Evolutionary conservation across 2,329 filamentous ascomycete species (phyloP).

Genomic region (Alternaria ethzedia): DNA sequence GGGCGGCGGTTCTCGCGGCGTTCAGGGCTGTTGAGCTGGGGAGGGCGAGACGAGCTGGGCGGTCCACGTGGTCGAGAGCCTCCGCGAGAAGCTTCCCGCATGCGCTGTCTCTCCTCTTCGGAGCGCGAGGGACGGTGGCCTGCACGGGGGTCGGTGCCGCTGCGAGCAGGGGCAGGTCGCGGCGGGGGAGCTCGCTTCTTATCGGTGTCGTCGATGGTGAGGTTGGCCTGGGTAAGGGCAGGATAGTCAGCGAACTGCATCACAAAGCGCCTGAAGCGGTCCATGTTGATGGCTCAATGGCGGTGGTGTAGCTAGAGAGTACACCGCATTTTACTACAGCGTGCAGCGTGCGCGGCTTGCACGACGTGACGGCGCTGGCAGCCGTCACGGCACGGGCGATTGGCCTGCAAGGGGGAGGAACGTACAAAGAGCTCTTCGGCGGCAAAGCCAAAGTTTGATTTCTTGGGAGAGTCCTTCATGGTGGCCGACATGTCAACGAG

Average conservation of each 20-base stretch:
- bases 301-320: background rate
- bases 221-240: slow-evolving; percentile 63
- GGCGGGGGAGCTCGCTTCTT: slow-evolving; percentile 46
- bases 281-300: slow-evolving; percentile 40
- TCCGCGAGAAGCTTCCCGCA: slow-evolving; percentile 48
- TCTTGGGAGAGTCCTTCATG: slow-evolving; percentile 53
- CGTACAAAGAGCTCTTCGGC: slow-evolving; percentile 80
- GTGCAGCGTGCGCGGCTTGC: slow-evolving; percentile 14
- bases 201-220: slow-evolving; percentile 69
- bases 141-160: slow-evolving; percentile 54
- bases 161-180: slow-evolving; percentile 52
- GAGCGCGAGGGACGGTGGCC: slow-evolving; percentile 68
- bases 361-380: slow-evolving; percentile 23
- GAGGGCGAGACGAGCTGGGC: slow-evolving; percentile 47
- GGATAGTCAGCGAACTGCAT: slow-evolving; percentile 53
- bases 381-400: slow-evolving; percentile 14
- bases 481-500: slow-evolving; percentile 48
- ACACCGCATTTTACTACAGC: slow-evolving; percentile 1
- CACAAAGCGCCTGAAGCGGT: slow-evolving; percentile 49
- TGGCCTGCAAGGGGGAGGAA: slow-evolving; percentile 40
- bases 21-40: slow-evolving; percentile 42
- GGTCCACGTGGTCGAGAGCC: slow-evolving; percentile 46
- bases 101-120: slow-evolving; percentile 58
- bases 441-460: slow-evolving; percentile 55
- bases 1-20: slow-evolving; percentile 59